phyloP scores from a whole-genome alignment of 2,329 filamentous ascomycete species.

The Aspergillus novoparasiticus region DNA sequence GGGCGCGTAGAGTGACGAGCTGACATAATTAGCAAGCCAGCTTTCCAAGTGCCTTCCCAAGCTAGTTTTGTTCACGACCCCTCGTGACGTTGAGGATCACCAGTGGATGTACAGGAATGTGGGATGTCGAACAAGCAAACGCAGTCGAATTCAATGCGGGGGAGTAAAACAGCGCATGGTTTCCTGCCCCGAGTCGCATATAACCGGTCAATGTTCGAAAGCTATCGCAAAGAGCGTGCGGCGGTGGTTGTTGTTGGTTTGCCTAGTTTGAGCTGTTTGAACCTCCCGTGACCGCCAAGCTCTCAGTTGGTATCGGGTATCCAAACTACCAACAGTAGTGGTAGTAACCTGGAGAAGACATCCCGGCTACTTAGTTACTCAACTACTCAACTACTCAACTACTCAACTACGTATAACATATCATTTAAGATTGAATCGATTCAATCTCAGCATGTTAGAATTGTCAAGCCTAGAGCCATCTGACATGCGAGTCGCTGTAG shows the following conservation, averaged over 20 bases:
- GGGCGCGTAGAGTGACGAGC: constrained; percentile 37
- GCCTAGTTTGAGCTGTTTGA: constrained; percentile 27
- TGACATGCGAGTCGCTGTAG: constrained; percentile 2
- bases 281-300: constrained; percentile 21
- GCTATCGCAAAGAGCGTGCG: constrained; percentile 4
- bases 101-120: background rate
- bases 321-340: background rate
- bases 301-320: background rate
- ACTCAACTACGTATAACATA: background rate
- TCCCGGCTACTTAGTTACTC: background rate
- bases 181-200: constrained; percentile 8
- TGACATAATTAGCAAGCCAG: constrained; percentile 28
- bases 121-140: background rate
- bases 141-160: constrained; percentile 4
- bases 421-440: background rate
- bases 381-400: background rate
- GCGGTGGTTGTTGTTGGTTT: constrained; percentile 21
- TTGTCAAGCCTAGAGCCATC: constrained; percentile 10
- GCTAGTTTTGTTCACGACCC: background rate
- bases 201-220: background rate
- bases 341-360: background rate
- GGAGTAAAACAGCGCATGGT: constrained; percentile 9
- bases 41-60: background rate
- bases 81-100: background rate
- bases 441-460: constrained; percentile 7